Percentiles rank a stretch among this genome's conserved stretches.
Conservation (phyloP, 345 rosid species). For the Eucalyptus marginata region DNA sequence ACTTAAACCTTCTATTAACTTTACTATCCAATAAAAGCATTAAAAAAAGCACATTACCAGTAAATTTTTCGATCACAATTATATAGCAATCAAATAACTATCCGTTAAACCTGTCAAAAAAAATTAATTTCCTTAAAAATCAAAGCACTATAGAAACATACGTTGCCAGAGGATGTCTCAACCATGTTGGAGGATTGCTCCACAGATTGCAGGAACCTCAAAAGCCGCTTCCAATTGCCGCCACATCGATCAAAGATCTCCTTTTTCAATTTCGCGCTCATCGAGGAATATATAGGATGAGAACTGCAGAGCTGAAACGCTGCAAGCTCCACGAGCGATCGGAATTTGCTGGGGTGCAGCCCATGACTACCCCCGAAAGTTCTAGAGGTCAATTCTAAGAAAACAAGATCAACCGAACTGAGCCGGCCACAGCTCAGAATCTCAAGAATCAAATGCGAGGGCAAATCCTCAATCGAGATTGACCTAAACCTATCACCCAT, state of each 20-base stretch:
- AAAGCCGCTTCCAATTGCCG: conserved; percentile 79
- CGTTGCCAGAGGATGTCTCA: conserved; percentile 86
- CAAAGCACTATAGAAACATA: conserved; percentile 26
- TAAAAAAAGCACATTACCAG: background rate
- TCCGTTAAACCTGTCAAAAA: background rate
- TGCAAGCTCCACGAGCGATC: conserved; percentile 73
- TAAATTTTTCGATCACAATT: background rate
- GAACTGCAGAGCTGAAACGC: conserved; percentile 68
- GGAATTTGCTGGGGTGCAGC: conserved; percentile 48
- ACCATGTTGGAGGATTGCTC: conserved; percentile 66
- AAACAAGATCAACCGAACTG: conserved; percentile 50
- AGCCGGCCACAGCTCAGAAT: conserved; percentile 66
- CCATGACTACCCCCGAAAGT: conserved; percentile 62
- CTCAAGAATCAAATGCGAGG: conserved; percentile 82
- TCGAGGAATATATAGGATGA: conserved; percentile 36
- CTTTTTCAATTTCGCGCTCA: conserved; percentile 37
- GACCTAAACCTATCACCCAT: conserved; percentile 64
- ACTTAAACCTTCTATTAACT: background rate
- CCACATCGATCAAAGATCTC: conserved; percentile 62
- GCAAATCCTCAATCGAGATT: conserved; percentile 63
- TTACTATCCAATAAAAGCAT: background rate
- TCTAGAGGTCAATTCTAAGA: conserved; percentile 71
- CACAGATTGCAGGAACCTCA: conserved; percentile 84
- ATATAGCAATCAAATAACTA: background rate
- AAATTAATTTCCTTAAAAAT: background rate